Base-by-base conservation (phyloP, 371 early-diverging fungal species). In the Ecytonucleospora hepatopenaei region DNA sequence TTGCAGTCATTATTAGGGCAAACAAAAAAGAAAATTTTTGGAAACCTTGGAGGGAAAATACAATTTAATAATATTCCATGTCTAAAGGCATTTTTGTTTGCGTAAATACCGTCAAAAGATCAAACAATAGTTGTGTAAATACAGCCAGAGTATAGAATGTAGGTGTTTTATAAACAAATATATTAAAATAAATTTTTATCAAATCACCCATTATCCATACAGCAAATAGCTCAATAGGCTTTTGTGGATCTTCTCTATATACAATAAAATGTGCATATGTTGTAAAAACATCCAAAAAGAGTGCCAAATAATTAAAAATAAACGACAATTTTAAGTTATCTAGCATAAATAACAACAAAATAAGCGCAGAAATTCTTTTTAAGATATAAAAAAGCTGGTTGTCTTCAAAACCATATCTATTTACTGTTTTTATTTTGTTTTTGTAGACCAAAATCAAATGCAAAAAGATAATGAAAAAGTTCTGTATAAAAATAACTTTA, bases 201-300 rank as follows among this genome's bases (percentile, higher is more conserved):
- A 69, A 23, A 65, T 77, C 77, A 26, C 77, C 77, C 0, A 74
- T 17, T 5, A 68, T 48, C 77, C 77, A 77, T n/a, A 49, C 56
- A 0, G 68, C 24, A 59, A 65, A 74, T 2, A 77, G 56, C 35
- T 74, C 74, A 24, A 60, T 58, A n/a, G 71, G 72, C 1, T 63
- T 21, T 26, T 55, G 55, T 30, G 53, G 61, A 32, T 73, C 67
- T 15, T 53, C 35, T 34, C 49, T 66, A 32, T 64, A 55, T 0
- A 76, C 31, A n/a, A 71, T 12, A 4, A 65, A 24, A 48, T 76
- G 77, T 1, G 73, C 16, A 24, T 65, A 26, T 34, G 71, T 73
- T 23, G 70, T 58, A 46, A 34, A 35, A 32, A 65, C 33, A 48
- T 76, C 77, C 48, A 69, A 59, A 26, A 48, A 24, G 1, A 66